Evolutionary conservation across 106 monocot species (phyloP).

Genomic region (Allium fistulosum): DNA sequence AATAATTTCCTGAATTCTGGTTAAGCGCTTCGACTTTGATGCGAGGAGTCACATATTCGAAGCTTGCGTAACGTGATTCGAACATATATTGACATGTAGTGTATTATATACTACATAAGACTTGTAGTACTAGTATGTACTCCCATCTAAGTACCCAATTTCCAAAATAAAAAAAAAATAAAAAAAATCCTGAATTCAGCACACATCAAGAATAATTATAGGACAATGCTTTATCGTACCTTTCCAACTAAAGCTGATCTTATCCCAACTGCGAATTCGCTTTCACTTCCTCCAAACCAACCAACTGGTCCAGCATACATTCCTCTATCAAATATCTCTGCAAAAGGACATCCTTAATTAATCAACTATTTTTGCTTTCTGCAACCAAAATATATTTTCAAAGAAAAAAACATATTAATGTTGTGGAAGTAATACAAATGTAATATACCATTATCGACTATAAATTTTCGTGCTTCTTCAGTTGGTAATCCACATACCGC

Average conservation of each 20-base stretch:
- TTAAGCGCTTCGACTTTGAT: too few relatives aligned
- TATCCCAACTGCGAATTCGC: conserved; percentile 94
- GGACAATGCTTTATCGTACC: conserved; percentile 20
- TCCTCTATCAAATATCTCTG: conserved; percentile 91
- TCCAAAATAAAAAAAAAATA: too few relatives aligned
- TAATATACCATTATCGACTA: conserved; percentile 66
- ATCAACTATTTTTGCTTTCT: not conserved
- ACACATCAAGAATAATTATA: too few relatives aligned
- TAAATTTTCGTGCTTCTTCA: conserved; percentile 64
- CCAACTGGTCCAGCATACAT: conserved; percentile 97
- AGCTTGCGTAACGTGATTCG: too few relatives aligned
- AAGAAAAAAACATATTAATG: not conserved
- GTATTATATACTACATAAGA: too few relatives aligned
- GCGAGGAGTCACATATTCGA: too few relatives aligned
- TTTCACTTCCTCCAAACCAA: conserved; percentile 94
- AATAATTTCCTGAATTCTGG: too few relatives aligned
- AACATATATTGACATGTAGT: too few relatives aligned
- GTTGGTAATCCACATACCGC: conserved; percentile 87
- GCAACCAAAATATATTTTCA: not conserved
- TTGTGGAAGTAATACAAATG: not conserved
- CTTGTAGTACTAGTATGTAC: too few relatives aligned
- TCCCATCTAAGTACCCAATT: too few relatives aligned
- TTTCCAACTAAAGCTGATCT: conserved; percentile 92
- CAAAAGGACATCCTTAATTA: not conserved
- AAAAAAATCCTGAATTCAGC: too few relatives aligned